Conservation (phyloP, 371 early-diverging fungal genomes). For the Mucor velutinosus region DNA sequence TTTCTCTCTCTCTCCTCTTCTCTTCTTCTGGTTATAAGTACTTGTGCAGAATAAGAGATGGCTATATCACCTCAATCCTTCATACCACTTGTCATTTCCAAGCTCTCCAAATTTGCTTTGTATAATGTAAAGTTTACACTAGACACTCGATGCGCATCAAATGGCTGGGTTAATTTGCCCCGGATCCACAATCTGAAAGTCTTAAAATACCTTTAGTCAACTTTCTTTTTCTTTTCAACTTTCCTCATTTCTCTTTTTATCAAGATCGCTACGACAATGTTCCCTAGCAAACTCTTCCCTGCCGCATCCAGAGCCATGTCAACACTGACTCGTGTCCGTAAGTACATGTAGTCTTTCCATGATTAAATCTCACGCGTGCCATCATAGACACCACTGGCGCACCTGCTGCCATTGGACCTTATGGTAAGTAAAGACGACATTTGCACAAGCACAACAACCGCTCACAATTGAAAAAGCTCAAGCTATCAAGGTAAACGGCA, state of each 20-base stretch:
- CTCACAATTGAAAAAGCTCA: slow-evolving; percentile 53
- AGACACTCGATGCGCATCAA: background rate
- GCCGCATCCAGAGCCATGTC: slow-evolving; percentile 30
- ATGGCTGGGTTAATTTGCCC: background rate
- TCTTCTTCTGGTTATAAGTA: too few species aligned
- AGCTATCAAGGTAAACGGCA: slow-evolving; percentile 83
- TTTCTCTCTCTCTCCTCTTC: too few species aligned
- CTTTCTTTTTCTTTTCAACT: background rate
- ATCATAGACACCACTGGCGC: slow-evolving; percentile 59
- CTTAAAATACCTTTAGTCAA: background rate
- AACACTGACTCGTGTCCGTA: slow-evolving; percentile 42
- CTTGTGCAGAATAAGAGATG: too few species aligned
- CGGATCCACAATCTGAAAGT: background rate
- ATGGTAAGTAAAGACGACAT: slow-evolving; percentile 53
- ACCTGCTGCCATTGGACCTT: slow-evolving; percentile 88
- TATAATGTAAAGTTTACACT: too few species aligned
- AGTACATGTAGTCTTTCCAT: slow-evolving; percentile 2
- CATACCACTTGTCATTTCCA: too few species aligned
- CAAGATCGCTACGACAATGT: slow-evolving; percentile 6
- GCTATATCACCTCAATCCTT: too few species aligned
- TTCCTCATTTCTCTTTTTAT: background rate
- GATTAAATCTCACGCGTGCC: background rate
- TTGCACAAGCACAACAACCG: background rate
- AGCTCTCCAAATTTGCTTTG: too few species aligned
- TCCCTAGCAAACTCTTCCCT: slow-evolving; percentile 24